Evolutionary conservation across 164 flowering plant genomes (phyloP).

Genomic region (Liquidambar formosana): DNA sequence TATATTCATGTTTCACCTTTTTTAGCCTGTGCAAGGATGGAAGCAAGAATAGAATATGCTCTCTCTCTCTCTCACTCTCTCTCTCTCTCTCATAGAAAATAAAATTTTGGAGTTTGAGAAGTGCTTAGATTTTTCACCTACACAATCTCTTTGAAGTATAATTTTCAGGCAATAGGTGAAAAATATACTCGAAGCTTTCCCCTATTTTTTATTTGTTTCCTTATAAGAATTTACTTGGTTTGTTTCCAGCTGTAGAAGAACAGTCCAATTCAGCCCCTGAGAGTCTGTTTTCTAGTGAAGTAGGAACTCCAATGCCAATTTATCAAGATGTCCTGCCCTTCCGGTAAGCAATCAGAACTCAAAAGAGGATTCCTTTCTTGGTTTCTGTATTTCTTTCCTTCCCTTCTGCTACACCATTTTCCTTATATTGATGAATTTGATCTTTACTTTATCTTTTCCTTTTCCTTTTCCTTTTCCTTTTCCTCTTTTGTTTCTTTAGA

Average conservation of each 20-base stretch:
- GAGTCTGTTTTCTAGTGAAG: conserved; percentile 18
- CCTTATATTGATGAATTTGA: neutral
- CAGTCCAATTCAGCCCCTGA: conserved; percentile 20
- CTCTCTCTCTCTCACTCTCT: conserved; percentile 1
- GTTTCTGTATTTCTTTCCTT: neutral
- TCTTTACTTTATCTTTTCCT: neutral
- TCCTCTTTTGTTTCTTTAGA: no score
- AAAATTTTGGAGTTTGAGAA: no score
- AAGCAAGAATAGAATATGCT: conserved; percentile 9
- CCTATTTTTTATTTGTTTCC: neutral
- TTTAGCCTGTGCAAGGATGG: conserved; percentile 4
- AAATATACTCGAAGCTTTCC: neutral
- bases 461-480: no score
- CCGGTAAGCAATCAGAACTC: conserved; percentile 22
- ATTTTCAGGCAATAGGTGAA: neutral
- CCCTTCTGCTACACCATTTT: neutral
- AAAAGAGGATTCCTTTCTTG: neutral
- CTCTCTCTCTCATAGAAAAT: neutral
- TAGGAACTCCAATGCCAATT: conserved; percentile 26
- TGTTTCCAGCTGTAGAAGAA: conserved; percentile 29
- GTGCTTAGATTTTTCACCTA: neutral
- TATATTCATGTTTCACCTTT: no score
- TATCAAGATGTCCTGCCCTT: conserved; percentile 25
- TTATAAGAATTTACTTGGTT: neutral
- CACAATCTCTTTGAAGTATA: no score